Evolutionary conservation across 2,329 filamentous ascomycete genomes (phyloP).

Genomic region (Aspergillus ochraceoroseus): DNA sequence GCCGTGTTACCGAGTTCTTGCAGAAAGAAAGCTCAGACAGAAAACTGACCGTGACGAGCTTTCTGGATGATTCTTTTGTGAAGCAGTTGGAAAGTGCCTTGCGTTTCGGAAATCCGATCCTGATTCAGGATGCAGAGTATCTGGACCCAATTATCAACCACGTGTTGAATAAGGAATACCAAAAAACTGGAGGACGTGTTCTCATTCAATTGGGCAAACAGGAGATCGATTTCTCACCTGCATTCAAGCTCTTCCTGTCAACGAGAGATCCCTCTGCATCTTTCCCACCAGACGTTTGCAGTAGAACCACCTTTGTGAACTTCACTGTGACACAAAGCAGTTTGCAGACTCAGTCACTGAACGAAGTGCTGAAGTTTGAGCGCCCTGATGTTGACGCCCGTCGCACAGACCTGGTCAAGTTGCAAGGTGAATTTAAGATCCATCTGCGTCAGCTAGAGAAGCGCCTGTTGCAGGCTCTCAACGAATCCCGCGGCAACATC

Average conservation of each 20-base stretch:
- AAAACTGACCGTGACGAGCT: slow-evolving; percentile 92
- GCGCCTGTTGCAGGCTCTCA: slow-evolving; percentile 85
- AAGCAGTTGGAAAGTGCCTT: slow-evolving; percentile 96
- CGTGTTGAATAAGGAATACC: slow-evolving; percentile 98
- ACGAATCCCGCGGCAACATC: slow-evolving; percentile 96
- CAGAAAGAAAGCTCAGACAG: slow-evolving; percentile 92
- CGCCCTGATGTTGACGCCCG: slow-evolving; percentile 95
- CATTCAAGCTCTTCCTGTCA: slow-evolving; percentile 91
- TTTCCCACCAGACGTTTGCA: slow-evolving; percentile 95
- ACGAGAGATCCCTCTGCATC: slow-evolving; percentile 93
- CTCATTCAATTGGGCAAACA: slow-evolving; percentile 97
- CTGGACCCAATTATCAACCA: slow-evolving; percentile 96
- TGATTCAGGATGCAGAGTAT: slow-evolving; percentile 97
- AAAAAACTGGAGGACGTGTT: slow-evolving; percentile 95
- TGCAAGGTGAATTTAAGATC: slow-evolving; percentile 99
- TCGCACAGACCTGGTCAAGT: slow-evolving; percentile 93
- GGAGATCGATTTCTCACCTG: slow-evolving; percentile 96
- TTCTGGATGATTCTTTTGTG: slow-evolving; percentile 94
- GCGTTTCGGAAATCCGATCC: slow-evolving; percentile 94
- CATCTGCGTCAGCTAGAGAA: slow-evolving; percentile 94
- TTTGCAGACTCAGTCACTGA: slow-evolving; percentile 94
- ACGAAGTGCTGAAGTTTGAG: slow-evolving; percentile 95
- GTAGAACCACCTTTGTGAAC: slow-evolving; percentile 97
- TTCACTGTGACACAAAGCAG: slow-evolving; percentile 99
- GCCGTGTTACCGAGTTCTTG: slow-evolving; percentile 88